Base-by-base conservation (phyloP, 495 filamentous ascomycete genomes). In the Xylaria longipes region DNA sequence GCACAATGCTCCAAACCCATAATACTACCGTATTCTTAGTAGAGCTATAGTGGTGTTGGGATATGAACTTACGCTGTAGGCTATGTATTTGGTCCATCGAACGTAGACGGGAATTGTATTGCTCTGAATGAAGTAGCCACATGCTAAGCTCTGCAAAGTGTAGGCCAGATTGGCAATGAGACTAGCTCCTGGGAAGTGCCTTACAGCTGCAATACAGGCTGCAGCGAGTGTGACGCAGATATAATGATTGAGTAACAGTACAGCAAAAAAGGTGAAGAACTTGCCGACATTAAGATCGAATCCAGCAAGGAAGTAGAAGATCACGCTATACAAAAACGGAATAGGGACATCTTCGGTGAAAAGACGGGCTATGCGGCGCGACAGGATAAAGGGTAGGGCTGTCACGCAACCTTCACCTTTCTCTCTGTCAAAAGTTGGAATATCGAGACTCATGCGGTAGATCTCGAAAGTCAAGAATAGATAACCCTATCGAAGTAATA, bases 241-340 rank as follows among this genome's bases (percentile, higher is more conserved):
- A 70, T 90, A 92, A 68, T 94, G 92, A 33, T 84, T 86, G 6
- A 94, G 78, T 5, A 94, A 71, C 0, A 87, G 82, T 37, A 93
- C 77, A 7, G 83, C 77, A 68, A 93, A 89, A 77, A 93, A 94
- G 6, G 86, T 88, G 68, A 94, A 90, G 75, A 92, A 93, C 56
- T 90, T 88, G 1, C 65, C 76, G 3, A 84, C 87, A 17, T 88
- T 82, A 2, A 83, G 77, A 43, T 90, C 86, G 75, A 92, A 92
- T 46, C 91, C 92, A 45, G 87, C 88, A 89, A 93, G 92, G 77
- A 92, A 93, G 76, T 94, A 94, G 76, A 85, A 92, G 6, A 92
- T 91, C 60, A 88, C 76, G 31, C 80, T 87, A 67, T 90, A 94
- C 5, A 92, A 72, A 29, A 93, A 80, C 0, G 91, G 91, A 7